A percentile compares a stretch with the other conserved stretches of the same genome.
Conservation (phyloP, 2,329 filamentous ascomycete species). For the Pestalotiopsis sp. region DNA sequence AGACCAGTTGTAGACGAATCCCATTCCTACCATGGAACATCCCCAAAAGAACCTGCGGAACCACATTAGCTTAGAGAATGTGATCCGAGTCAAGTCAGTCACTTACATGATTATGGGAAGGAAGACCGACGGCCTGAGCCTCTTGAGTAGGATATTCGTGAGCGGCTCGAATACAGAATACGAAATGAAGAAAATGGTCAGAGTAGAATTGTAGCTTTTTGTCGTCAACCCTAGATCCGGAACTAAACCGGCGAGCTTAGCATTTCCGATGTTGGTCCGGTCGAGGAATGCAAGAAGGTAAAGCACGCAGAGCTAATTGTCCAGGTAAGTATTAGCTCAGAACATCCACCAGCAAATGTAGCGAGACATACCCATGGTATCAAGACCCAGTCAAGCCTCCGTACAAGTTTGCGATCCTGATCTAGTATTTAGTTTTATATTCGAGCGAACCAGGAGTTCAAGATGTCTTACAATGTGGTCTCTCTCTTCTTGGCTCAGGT, state of each 20-base stretch:
- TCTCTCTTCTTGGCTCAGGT: slow-evolving; percentile 57
- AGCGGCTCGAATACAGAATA: slow-evolving; percentile 79
- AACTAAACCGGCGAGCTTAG: slow-evolving; percentile 57
- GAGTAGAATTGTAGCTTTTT: slow-evolving; percentile 70
- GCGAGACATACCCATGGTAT: slow-evolving; percentile 36
- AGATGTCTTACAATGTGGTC: slow-evolving; percentile 50
- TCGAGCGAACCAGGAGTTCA: background rate
- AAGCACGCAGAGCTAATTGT: slow-evolving; percentile 62
- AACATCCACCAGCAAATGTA: slow-evolving; percentile 18
- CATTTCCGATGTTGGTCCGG: slow-evolving; percentile 76
- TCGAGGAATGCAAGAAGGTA: slow-evolving; percentile 77
- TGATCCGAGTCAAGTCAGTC: background rate
- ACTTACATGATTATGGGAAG: slow-evolving; percentile 79
- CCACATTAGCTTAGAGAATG: background rate
- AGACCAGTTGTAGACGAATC: slow-evolving; percentile 64
- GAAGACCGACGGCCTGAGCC: slow-evolving; percentile 74
- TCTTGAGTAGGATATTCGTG: slow-evolving; percentile 81
- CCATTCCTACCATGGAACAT: slow-evolving; percentile 69
- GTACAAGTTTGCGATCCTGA: slow-evolving; percentile 34
- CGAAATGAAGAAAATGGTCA: slow-evolving; percentile 86
- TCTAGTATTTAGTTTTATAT: slow-evolving; percentile 13
- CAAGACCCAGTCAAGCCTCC: slow-evolving; percentile 34
- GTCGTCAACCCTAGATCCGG: slow-evolving; percentile 63
- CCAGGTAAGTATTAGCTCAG: slow-evolving; percentile 20
- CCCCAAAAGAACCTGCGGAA: slow-evolving; percentile 63